Base-by-base conservation (phyloP, 768 basidiomycete genomes). In the Termitomyces sp. region DNA sequence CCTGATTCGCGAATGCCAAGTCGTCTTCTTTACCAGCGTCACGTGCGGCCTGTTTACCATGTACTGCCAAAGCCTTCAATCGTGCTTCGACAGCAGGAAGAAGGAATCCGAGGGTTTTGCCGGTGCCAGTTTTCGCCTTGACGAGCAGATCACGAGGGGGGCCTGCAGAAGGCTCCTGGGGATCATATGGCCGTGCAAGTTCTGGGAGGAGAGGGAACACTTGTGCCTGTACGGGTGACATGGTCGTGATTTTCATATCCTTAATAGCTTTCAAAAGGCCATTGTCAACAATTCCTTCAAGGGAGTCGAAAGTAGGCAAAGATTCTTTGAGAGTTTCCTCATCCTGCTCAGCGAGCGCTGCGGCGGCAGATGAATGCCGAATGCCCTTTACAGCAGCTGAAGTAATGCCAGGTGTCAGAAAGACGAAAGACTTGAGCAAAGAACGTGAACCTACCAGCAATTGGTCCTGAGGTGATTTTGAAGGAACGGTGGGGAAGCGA, bases 101-200 rank as follows among this genome's bases (percentile, higher is more conserved):
- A 55, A 97, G 82, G 77, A 94, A 96, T 0, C 85, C 92, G 34
- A 94, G 73, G 0, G 92, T 95, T 73, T 95, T 96, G 33, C 92
- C 93, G 0, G 92, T 93, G 29, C 93, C 92, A 0, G 93, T 93
- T 69, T 86, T 89, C 5, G 93, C 90, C 68, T 91, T 87, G 56
- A 95, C 92, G 46, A 96, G 77, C 24, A 95, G 70, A 69, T 98
- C 94, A 5, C 87, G 82, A 18, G 75, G 66, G 15, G 59, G 57
- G 22, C 65, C 62, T 3, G 60, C 59, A 48, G 36, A 49, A 29
- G 65, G 61, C 42, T 67, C 72, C 29, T 68, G 61, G 0, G 75
- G 61, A 53, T 77, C 66, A 66, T 82, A 79, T 10, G 88, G 83
- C 18, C 74, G 68, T 15, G 82, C 79, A 26, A 97, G 75, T 5